Base-by-base conservation (phyloP, 2,329 filamentous ascomycete species). In the Sarocladium kiliense region DNA sequence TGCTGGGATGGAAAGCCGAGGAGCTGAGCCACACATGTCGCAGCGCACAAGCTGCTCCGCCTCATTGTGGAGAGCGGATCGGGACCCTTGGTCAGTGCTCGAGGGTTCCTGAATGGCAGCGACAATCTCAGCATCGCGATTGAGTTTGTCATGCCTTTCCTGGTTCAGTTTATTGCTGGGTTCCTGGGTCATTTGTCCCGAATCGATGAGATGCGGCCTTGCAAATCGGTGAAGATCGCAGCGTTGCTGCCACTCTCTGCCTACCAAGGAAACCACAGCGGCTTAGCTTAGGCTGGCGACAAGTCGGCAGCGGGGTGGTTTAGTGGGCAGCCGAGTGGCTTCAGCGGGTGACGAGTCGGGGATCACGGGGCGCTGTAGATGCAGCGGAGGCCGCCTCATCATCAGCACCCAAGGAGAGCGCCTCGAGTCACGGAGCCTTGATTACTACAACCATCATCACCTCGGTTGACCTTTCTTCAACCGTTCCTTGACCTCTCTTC, bases 1-100 rank as follows among this genome's bases (percentile, higher is more conserved):
- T 39, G 34, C 19, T 16, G 32, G 34, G n/a, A 7, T n/a, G 36
- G 36, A 39, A 11, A 27, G 7, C n/a, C 32, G 19, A 54, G 44
- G 23, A 12, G 47, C 47, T 51, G 47, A 51, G 47, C 47, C 47
- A 51, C 47, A 45, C 41, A 16, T 19, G 7, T 19, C 7, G 37
- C 7, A 6, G 18, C 6, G n/a, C 44, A 32, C 41, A 11, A 49
- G 14, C 4, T 49, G 30, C 47, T 51, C 47, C 47, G 47, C 47
- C 47, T 34, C 47, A 9, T 19, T 51, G 47, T 51, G 47, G 27
- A 36, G 47, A 18, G 27, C 6, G 16, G 41, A 45, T 18, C 11
- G n/a, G 42, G 25, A 34, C 47, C 47, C 47, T 51, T 34, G 47
- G 47, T 23, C 47, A 51, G 47, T 51, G 47, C 47, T 51, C 6